Conservation (phyloP, 257 asterid species). For the Solanum appendiculatum region DNA sequence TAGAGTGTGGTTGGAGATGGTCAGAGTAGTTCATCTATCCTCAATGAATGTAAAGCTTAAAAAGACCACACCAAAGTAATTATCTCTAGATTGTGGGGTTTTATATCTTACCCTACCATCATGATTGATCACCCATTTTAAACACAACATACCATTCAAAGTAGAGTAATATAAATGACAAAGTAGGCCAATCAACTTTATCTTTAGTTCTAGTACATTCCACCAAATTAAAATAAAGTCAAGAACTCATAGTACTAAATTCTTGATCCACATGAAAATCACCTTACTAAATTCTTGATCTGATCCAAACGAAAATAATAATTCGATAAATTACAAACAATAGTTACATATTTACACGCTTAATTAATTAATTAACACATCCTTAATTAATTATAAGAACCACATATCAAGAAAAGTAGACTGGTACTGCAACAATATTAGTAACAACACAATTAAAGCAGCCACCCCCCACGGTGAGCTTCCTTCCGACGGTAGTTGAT, state of each 20-base stretch:
- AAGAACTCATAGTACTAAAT: not conserved
- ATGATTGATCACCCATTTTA: not conserved
- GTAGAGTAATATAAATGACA: not conserved
- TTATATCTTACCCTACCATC: not conserved
- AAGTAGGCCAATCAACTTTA: not conserved
- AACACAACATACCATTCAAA: not conserved
- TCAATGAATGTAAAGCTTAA: not conserved
- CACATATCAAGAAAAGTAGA: slow-evolving; percentile 68
- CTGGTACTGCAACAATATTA: slow-evolving; percentile 62
- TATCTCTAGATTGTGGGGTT: not conserved
- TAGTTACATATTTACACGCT: not conserved
- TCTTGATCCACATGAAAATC: not conserved
- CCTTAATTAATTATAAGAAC: slow-evolving; percentile 18
- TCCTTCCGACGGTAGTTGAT: slow-evolving; percentile 30
- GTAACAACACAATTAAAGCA: slow-evolving; percentile 57
- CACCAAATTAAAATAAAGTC: not conserved
- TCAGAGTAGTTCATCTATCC: not conserved
- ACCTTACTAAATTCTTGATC: not conserved
- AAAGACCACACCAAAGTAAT: not conserved
- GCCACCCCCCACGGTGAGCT: slow-evolving; percentile 89
- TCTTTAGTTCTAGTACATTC: not conserved
- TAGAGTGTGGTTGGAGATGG: too few relatives aligned
- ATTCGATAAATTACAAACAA: not conserved
- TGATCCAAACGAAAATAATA: not conserved
- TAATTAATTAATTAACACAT: too few relatives aligned